Evolutionary conservation across 2,329 filamentous ascomycete species (phyloP).

Genomic region (Fulvia fulva): DNA sequence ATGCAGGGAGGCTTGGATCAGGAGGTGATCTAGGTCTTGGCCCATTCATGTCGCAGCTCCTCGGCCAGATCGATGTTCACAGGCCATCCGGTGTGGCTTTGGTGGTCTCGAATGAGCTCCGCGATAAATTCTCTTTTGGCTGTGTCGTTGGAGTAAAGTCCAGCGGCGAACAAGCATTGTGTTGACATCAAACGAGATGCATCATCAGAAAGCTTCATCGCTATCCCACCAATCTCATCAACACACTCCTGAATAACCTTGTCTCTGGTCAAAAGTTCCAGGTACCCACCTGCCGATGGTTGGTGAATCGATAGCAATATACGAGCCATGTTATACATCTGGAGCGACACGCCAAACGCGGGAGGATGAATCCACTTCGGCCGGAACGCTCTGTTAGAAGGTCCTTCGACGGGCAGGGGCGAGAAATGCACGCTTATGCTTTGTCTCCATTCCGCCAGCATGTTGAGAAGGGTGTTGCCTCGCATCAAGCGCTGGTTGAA

Average conservation of each 20-base stretch:
- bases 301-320: conserved; percentile 53
- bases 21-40: conserved; percentile 9
- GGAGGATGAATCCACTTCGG: conserved; percentile 52
- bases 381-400: conserved; percentile 45
- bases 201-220: conserved; percentile 42
- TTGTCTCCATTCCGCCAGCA: conserved; percentile 49
- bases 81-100: conserved; percentile 42
- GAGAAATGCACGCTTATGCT: conserved; percentile 45
- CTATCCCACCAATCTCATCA: conserved; percentile 49
- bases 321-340: conserved; percentile 51
- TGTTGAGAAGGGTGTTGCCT: conserved; percentile 43
- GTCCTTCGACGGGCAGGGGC: conserved; percentile 37
- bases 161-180: conserved; percentile 43
- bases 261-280: conserved; percentile 46
- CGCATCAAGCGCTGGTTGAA: conserved; percentile 40
- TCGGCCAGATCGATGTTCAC: conserved; percentile 29
- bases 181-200: conserved; percentile 43
- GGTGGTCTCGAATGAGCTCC: conserved; percentile 37
- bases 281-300: conserved; percentile 48
- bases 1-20: no score
- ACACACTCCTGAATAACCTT: conserved; percentile 46
- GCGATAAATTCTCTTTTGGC: conserved; percentile 37
- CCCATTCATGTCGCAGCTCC: conserved; percentile 25
- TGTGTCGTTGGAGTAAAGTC: conserved; percentile 40
- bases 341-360: conserved; percentile 45